Base-by-base conservation (phyloP, 2,329 filamentous ascomycete species). In the Fusarium newnesense region DNA sequence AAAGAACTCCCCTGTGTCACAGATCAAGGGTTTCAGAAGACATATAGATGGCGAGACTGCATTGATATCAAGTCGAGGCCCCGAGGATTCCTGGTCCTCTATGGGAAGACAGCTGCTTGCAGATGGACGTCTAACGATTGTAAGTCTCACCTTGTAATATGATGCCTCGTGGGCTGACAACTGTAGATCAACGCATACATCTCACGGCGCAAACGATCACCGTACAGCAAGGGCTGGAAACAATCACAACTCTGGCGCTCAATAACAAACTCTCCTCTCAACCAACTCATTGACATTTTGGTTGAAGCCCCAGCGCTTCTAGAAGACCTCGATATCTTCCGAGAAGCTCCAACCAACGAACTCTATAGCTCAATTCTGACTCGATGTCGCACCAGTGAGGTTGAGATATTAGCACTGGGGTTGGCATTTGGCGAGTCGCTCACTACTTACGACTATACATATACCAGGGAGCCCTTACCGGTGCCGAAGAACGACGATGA, bases 21-120 rank as follows among this genome's bases (percentile, higher is more conserved):
- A 44, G 24, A 32, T 42, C 26, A 61, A 26, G 12, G 46, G 68
- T 0, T 71, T 70, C 3, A 46, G 26, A 30, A 58, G 50, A 2
- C 68, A 71, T 2, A 21, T 71, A 2, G 67, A 71, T 18, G 68
- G 68, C 0, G 68, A 71, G 11, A 67, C 67, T 2, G 52, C 67
- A 5, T 36, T 71, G 0, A 71, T 71, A 0, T 6, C 67, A 2
- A 71, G 49, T 6, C 61, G 67, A 0, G 68, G 67, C 0, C 68
- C 67, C 1, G 6, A 42, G 2, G 50, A 67, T 42, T 4, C 21
- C 0, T 71, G 68, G 68, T 70, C 68, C 1, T 4, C 24, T 0
- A 53, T 57, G 21, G 68, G 68, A n/a, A 52, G 47, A 6, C 68
- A 71, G 12, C 42, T 71, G 0, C 30, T 71, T 8, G 52, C 67